phyloP scores from a whole-genome alignment of 2,329 filamentous ascomycete genomes.

The Penicillium sclerotiorum region DNA sequence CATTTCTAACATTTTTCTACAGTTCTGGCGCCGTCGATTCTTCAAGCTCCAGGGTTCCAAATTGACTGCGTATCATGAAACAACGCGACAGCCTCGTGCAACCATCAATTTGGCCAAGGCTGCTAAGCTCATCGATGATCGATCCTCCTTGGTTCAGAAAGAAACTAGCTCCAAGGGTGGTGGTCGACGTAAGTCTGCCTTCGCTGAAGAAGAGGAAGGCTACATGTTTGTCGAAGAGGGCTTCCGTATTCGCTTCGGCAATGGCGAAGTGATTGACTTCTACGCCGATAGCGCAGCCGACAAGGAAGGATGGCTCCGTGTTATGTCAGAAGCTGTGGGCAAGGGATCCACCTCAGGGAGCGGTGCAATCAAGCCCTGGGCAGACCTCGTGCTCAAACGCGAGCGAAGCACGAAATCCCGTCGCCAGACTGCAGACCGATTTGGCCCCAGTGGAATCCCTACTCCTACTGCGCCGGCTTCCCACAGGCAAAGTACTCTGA shows the following conservation, averaged over 20 bases:
- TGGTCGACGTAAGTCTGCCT: slow-evolving; percentile 85
- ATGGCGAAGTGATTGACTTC: slow-evolving; percentile 97
- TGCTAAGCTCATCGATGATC: slow-evolving; percentile 90
- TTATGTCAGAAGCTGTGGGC: slow-evolving; percentile 71
- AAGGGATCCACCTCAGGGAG: slow-evolving; percentile 52
- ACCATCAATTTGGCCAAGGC: slow-evolving; percentile 97
- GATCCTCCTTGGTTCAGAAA: slow-evolving; percentile 77
- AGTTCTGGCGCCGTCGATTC: slow-evolving; percentile 98
- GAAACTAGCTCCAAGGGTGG: slow-evolving; percentile 76
- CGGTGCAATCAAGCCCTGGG: slow-evolving; percentile 60
- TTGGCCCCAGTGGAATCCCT: slow-evolving; percentile 21
- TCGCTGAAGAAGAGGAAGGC: slow-evolving; percentile 96
- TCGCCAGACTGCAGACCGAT: slow-evolving; percentile 31
- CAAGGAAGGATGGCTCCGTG: slow-evolving; percentile 94
- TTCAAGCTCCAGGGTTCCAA: slow-evolving; percentile 92
- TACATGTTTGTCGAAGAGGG: slow-evolving; percentile 99
- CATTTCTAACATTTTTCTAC: slow-evolving; percentile 26
- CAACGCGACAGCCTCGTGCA: slow-evolving; percentile 89
- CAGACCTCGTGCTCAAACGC: slow-evolving; percentile 60
- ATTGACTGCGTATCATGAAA: slow-evolving; percentile 93
- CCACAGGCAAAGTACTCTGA: slow-evolving; percentile 26
- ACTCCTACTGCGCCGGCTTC: slow-evolving; percentile 25
- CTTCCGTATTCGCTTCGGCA: slow-evolving; percentile 97
- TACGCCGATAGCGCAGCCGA: slow-evolving; percentile 86
- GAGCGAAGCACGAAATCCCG: slow-evolving; percentile 43